Base-by-base conservation (phyloP, 345 rosid species). In the Syzygium aromaticum region DNA sequence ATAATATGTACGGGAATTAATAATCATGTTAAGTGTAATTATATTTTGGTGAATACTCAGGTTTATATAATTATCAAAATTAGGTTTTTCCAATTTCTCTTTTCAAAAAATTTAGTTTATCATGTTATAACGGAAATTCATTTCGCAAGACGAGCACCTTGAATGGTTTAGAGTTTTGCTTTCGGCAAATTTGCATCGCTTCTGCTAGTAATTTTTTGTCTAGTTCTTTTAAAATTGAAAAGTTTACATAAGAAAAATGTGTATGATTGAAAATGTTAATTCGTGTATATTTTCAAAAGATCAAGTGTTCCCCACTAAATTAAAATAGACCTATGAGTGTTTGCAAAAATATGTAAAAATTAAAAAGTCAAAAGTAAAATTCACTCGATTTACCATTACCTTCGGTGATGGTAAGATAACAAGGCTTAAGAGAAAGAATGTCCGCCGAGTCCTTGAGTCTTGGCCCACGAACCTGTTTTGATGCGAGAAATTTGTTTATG, bases 391-490 rank as follows among this genome's bases (percentile, higher is more conserved):
- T 59, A 22, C 5, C 13, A 49, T 25, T 83, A 95, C 99, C 98
- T 94, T 95, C 93, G 3, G 87, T 54, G 61, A 96, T 88, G 86
- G 94, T 93, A 88, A 98, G 96, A 90, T 95, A 96, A 94, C 95
- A 96, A 9, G 99, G 99, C 87, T 98, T 98, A 82, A 98, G 98
- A 27, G 96, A 91, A 87, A 90, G 87, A 90, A 96, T 92, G 91
- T 98, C 99, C 43, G 92, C 96, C 16, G 96, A 89, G 86, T 96
- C 98, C 86, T 94, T 98, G 38, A 98, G 99, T 28, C 93, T 92
- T 52, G 94, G 85, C 77, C 99, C 98, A 38, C 98, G 95, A n/a
- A 94, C 95, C 99, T 95, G 91, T 84, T 84, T 19, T 30, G 22
- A 53, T 17, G 22, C 7, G 21, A 52, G 56, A 53, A 6, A 53